These are phyloP conservation scores for Colletotrichum spinosum DNA, from an alignment of 2,329 filamentous ascomycete species.

Conservation along the genomic window DNA sequence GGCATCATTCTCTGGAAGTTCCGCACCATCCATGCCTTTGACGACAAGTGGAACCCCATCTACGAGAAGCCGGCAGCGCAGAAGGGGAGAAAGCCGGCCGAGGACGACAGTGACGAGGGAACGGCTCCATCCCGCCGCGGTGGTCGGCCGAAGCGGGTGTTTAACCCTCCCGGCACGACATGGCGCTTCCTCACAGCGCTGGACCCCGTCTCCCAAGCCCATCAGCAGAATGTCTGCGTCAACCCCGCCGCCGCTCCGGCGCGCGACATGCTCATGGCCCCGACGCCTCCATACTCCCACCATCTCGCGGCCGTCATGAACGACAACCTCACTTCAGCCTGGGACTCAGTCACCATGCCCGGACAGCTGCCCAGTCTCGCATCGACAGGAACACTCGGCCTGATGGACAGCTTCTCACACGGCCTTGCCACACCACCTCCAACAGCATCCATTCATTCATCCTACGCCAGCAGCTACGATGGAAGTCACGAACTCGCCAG, in stretches of 20 bases:
- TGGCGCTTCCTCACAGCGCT: conserved; percentile 73
- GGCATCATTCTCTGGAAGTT: conserved; percentile 74
- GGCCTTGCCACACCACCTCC: conserved; percentile 69
- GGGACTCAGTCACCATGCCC: conserved; percentile 53
- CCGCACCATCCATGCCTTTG: conserved; percentile 58
- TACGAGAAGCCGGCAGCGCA: conserved; percentile 47
- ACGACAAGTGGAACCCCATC: conserved; percentile 58
- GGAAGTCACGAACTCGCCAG: conserved; percentile 37
- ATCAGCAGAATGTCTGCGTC: conserved; percentile 60
- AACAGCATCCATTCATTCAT: conserved; percentile 61
- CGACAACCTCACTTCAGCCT: conserved; percentile 65
- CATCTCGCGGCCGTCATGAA: conserved; percentile 67
- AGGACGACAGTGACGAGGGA: conserved; percentile 44
- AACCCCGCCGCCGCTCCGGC: conserved; percentile 37
- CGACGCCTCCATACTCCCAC: conserved; percentile 56
- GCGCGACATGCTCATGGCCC: conserved; percentile 64
- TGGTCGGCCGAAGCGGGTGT: conserved; percentile 45
- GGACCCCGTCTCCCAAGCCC: conserved; percentile 69
- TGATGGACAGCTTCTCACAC: conserved; percentile 63
- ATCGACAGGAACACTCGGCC: conserved; percentile 49
- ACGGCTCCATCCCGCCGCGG: conserved; percentile 20
- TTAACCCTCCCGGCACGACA: conserved; percentile 64
- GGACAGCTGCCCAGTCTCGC: conserved; percentile 48
- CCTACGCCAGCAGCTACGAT: conserved; percentile 61
- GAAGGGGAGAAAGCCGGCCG: conserved; percentile 35